Evolutionary conservation across 352 stramenopile genomes (phyloP).

Genomic region (Globisporangium iwayamae): DNA sequence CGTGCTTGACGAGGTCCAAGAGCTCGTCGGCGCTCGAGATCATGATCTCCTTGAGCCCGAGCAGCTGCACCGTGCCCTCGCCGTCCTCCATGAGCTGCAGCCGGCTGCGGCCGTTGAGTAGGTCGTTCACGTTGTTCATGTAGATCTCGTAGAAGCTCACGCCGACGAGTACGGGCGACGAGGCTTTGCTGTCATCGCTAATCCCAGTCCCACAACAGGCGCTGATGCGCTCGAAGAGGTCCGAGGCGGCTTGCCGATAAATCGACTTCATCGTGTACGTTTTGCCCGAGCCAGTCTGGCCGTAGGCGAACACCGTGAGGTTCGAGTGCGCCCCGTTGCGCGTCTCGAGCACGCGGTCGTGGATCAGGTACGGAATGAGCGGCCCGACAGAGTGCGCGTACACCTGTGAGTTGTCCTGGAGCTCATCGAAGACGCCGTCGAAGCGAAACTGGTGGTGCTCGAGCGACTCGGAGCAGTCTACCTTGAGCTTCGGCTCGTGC

Average conservation of each 20-base stretch:
- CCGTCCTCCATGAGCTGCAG: slow-evolving; percentile 93
- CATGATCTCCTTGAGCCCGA: slow-evolving; percentile 87
- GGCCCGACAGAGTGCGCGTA: slow-evolving; percentile 75
- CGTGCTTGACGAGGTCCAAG: slow-evolving; percentile 84
- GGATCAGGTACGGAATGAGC: slow-evolving; percentile 47
- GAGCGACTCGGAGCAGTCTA: slow-evolving; percentile 63
- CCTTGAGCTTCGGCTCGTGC: slow-evolving; percentile 71
- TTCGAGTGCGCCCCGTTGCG: slow-evolving; percentile 6
- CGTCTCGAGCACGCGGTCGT: slow-evolving; percentile 15
- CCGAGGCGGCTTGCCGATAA: slow-evolving; percentile 51
- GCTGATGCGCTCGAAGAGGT: slow-evolving; percentile 54
- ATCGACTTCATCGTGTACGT: slow-evolving; percentile 93
- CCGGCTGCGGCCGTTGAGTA: slow-evolving; percentile 87
- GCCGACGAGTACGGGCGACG: slow-evolving; percentile 51
- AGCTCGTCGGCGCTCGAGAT: slow-evolving; percentile 80
- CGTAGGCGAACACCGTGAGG: slow-evolving; percentile 71
- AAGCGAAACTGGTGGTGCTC: slow-evolving; percentile 75
- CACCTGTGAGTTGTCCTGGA: slow-evolving; percentile 86
- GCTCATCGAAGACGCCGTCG: slow-evolving; percentile 91
- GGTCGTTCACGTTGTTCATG: slow-evolving; percentile 93
- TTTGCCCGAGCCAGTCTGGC: slow-evolving; percentile 93
- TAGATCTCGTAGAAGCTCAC: slow-evolving; percentile 98
- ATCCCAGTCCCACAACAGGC: not conserved
- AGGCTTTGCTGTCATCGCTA: not conserved
- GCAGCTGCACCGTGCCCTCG: slow-evolving; percentile 89